Evolutionary conservation across 1,284 basidiomycete species (phyloP).

Genomic region (Gastroboletus turbinatus): DNA sequence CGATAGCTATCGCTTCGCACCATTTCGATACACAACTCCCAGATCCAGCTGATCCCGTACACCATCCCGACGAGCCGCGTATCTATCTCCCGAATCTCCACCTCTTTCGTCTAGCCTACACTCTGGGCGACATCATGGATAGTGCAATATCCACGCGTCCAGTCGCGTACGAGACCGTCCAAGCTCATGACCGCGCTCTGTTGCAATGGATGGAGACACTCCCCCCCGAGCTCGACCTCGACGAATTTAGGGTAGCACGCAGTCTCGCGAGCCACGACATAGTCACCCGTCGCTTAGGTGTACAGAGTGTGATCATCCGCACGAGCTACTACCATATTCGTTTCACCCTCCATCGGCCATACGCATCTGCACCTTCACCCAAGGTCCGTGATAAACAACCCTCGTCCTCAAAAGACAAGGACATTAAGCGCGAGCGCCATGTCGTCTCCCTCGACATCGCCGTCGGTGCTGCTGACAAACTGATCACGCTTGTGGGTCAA

Average conservation of each 20-base stretch:
- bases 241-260: slow-evolving; percentile 69
- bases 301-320: slow-evolving; percentile 75
- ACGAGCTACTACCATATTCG: slow-evolving; percentile 77
- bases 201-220: slow-evolving; percentile 71
- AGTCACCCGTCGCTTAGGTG: slow-evolving; percentile 59
- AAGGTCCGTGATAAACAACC: slow-evolving; percentile 23
- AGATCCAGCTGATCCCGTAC: slow-evolving; percentile 55
- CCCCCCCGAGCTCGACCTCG: slow-evolving; percentile 68
- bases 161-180: slow-evolving; percentile 71
- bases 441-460: slow-evolving; percentile 63
- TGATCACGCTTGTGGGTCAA: slow-evolving; percentile 71
- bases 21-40: slow-evolving; percentile 79
- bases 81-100: slow-evolving; percentile 72
- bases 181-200: slow-evolving; percentile 65
- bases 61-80: slow-evolving; percentile 58
- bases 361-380: slow-evolving; percentile 45
- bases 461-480: slow-evolving; percentile 68
- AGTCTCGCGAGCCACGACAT: slow-evolving; percentile 60
- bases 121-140: slow-evolving; percentile 80
- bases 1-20: slow-evolving; percentile 67
- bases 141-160: slow-evolving; percentile 74
- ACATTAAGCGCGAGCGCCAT: slow-evolving; percentile 47
- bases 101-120: slow-evolving; percentile 70
- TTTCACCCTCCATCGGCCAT: slow-evolving; percentile 78
- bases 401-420: slow-evolving; percentile 37